Evolutionary conservation across 345 rosid genomes (phyloP).

Genomic region (Erucastrum elatum): DNA sequence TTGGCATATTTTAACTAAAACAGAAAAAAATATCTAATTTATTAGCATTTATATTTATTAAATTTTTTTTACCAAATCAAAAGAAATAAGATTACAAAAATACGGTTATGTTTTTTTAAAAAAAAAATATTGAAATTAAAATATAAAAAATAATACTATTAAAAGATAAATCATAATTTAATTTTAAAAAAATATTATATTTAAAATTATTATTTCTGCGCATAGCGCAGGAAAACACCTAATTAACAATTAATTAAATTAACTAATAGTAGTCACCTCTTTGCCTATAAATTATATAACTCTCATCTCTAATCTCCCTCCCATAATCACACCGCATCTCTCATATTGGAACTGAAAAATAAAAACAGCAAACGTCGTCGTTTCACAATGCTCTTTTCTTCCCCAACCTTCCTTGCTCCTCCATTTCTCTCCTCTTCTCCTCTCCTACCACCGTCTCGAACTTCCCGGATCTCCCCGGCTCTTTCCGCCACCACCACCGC

Average conservation of each 20-base stretch:
- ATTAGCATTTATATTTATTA: too few species aligned
- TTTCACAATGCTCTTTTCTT: slow-evolving; percentile 36
- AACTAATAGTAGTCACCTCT: not conserved
- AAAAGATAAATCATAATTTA: too few species aligned
- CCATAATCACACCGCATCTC: not conserved
- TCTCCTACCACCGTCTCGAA: slow-evolving; percentile 7
- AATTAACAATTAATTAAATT: not conserved
- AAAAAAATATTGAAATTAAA: too few species aligned
- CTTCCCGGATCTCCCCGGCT: not conserved
- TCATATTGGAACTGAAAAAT: not conserved
- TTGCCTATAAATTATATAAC: not conserved
- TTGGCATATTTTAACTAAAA: too few species aligned
- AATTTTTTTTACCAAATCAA: too few species aligned
- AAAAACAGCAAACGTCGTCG: not conserved
- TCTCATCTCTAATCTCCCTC: not conserved
- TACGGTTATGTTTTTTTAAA: too few species aligned
- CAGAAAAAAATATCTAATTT: too few species aligned
- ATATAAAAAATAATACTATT: too few species aligned
- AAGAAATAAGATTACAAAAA: too few species aligned
- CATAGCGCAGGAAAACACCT: too few species aligned
- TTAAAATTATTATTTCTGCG: too few species aligned
- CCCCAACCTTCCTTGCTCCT: slow-evolving; percentile 20
- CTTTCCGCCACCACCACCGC: slow-evolving; percentile 1
- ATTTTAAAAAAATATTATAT: too few species aligned
- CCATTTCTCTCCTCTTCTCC: slow-evolving; percentile 22